Percentiles rank a stretch among this genome's conserved stretches.
Evolutionary conservation across 164 flowering plant genomes (phyloP).

Genomic region (Macadamia tetraphylla): DNA sequence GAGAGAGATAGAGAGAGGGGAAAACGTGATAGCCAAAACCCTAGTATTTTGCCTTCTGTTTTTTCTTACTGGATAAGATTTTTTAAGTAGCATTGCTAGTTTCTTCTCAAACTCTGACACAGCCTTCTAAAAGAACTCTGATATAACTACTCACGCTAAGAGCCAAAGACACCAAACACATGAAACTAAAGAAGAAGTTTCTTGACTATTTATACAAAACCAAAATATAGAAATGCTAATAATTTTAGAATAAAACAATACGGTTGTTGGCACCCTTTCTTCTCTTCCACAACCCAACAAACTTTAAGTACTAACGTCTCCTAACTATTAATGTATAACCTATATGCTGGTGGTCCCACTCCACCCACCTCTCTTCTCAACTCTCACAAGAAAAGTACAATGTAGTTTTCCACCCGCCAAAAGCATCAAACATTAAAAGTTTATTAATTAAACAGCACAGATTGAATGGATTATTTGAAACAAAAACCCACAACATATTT

Average conservation of each 20-base stretch:
- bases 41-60: too few relatives aligned
- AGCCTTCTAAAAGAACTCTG: neutral
- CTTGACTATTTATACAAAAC: neutral
- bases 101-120: neutral
- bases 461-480: neutral
- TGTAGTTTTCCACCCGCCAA: constrained; percentile 27
- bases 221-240: neutral
- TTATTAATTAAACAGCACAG: neutral
- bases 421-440: constrained; percentile 9
- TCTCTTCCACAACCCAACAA: constrained; percentile 24
- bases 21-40: too few relatives aligned
- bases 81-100: neutral
- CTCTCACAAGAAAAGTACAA: constrained; percentile 16
- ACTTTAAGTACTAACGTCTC: constrained; percentile 21
- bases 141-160: neutral
- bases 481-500: constrained; percentile 4
- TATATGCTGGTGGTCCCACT: constrained; percentile 27
- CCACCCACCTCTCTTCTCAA: constrained; percentile 27
- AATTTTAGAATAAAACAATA: constrained; percentile 9
- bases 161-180: neutral
- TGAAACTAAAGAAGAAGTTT: constrained; percentile 3
- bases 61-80: too few relatives aligned
- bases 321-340: constrained; percentile 18
- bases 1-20: too few relatives aligned
- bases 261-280: constrained; percentile 13